phyloP scores from a whole-genome alignment of 495 filamentous ascomycete genomes.

The Aspergillus funiculosus region DNA sequence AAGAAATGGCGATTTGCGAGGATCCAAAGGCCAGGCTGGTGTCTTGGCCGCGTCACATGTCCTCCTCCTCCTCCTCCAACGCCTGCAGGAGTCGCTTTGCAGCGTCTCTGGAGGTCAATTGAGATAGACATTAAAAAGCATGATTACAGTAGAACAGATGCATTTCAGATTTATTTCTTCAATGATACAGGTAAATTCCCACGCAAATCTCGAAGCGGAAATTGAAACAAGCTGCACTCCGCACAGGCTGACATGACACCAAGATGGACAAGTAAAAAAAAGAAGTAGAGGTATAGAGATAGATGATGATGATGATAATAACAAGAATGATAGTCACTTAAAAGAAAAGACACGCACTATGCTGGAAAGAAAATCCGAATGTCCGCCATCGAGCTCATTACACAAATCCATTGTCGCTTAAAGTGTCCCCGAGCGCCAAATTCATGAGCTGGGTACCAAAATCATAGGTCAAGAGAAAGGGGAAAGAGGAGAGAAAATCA shows the following conservation, averaged over 20 bases:
- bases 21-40: slow-evolving; percentile 29
- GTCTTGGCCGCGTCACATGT: slow-evolving; percentile 27
- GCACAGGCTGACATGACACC: slow-evolving; percentile 2
- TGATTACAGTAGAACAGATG: background rate
- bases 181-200: slow-evolving; percentile 6
- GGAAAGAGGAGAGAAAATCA: slow-evolving; percentile 7
- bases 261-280: slow-evolving; percentile 8
- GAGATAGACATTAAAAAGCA: too few species aligned
- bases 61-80: too few species aligned
- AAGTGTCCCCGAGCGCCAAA: slow-evolving; percentile 12
- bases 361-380: slow-evolving; percentile 2
- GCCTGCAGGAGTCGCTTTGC: too few species aligned
- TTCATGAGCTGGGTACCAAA: slow-evolving; percentile 9
- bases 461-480: slow-evolving; percentile 10
- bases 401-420: slow-evolving; percentile 19
- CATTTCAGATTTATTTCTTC: slow-evolving; percentile 2
- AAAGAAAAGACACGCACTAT: slow-evolving; percentile 6
- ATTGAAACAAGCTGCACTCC: background rate
- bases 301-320: slow-evolving; percentile 1
- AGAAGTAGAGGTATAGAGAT: slow-evolving; percentile 8
- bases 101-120: too few species aligned
- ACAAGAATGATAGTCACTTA: background rate
- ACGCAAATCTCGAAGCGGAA: background rate
- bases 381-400: slow-evolving; percentile 19
- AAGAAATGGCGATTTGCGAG: background rate